phyloP scores from a whole-genome alignment of 306 rosid genomes.

The Hippophae rhamnoides region DNA sequence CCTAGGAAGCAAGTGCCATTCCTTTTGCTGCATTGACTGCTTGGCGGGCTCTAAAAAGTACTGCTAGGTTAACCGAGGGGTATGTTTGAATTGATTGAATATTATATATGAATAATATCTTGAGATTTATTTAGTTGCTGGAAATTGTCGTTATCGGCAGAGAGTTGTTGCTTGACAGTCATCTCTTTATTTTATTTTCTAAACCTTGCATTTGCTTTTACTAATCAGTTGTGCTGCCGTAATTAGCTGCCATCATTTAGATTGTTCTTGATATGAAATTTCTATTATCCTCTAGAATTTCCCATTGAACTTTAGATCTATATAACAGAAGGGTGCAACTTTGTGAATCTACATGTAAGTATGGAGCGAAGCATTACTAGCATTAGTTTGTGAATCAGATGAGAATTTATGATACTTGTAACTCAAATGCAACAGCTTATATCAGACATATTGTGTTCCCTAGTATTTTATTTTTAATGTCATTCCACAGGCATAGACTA shows the following conservation, averaged over 20 bases:
- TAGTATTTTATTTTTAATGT: neutral
- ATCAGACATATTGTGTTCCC: neutral
- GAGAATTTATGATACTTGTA: neutral
- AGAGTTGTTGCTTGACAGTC: neutral
- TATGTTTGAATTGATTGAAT: slow-evolving; percentile 27
- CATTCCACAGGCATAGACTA: slow-evolving; percentile 58
- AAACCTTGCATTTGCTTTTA: neutral
- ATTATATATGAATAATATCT: neutral
- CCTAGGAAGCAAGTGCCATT: slow-evolving; percentile 84
- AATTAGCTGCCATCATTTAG: neutral
- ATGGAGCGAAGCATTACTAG: neutral
- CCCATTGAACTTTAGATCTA: neutral
- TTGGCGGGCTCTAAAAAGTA: slow-evolving; percentile 86
- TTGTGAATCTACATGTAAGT: neutral
- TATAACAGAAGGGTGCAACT: neutral
- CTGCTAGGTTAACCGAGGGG: slow-evolving; percentile 89
- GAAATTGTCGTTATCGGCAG: neutral
- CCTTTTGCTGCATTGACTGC: slow-evolving; percentile 99
- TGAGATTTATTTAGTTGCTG: neutral
- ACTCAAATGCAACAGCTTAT: neutral
- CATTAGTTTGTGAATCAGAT: neutral
- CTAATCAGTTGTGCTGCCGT: neutral
- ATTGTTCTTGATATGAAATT: neutral
- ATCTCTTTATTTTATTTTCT: neutral
- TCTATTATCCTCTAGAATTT: neutral